A percentile compares a stretch with the other conserved stretches of the same genome.
phyloP scores from a whole-genome alignment of 1,284 basidiomycete species.

The Irpex lacteus region DNA sequence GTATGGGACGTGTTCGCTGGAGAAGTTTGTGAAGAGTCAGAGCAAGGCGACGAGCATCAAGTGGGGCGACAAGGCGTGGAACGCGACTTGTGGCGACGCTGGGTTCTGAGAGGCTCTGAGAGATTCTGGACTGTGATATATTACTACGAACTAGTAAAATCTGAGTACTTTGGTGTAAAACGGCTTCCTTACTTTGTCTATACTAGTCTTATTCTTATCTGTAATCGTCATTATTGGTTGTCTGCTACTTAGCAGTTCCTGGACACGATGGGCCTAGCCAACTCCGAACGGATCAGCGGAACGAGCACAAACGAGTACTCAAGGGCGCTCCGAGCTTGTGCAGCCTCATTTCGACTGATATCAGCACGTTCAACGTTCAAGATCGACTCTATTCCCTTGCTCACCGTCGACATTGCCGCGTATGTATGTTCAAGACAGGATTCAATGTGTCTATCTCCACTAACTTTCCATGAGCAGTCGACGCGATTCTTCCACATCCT shows the following conservation, averaged over 20 bases:
- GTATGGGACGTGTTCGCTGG: constrained; percentile 39
- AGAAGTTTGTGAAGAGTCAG: constrained; percentile 34
- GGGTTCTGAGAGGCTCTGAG: constrained; percentile 16
- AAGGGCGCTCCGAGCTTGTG: background rate
- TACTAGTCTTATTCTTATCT: background rate
- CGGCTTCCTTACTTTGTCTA: no score
- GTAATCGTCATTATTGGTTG: background rate
- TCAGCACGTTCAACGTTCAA: background rate
- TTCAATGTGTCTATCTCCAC: no score
- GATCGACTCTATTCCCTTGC: background rate
- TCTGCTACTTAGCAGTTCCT: no score
- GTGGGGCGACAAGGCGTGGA: constrained; percentile 37
- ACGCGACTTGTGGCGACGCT: constrained; percentile 33
- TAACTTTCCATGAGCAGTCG: no score
- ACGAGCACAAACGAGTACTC: background rate
- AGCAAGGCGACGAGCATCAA: constrained; percentile 24
- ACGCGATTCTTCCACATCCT: no score
- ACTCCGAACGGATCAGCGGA: background rate
- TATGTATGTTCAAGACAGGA: no score
- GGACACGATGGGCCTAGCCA: background rate
- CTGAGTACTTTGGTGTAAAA: background rate
- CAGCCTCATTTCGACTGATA: background rate
- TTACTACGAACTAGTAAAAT: background rate
- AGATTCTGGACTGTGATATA: background rate
- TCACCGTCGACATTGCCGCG: background rate